Evolutionary conservation across 495 filamentous ascomycete species (phyloP).

Genomic region (Lasiosphaeria hispida): DNA sequence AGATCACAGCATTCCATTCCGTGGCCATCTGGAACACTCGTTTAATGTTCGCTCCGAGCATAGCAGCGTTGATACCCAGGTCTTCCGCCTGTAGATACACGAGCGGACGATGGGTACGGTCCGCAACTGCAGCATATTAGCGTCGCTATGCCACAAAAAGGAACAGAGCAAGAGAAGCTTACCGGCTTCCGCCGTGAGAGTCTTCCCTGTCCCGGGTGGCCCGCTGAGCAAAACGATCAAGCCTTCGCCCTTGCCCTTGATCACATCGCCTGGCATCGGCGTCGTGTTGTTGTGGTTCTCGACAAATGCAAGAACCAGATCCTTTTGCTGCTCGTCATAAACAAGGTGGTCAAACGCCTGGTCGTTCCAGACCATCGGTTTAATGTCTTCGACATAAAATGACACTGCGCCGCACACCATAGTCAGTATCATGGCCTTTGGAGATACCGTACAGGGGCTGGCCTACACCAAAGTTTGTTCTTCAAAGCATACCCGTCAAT

Average conservation of each 20-base stretch:
- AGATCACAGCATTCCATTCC: conserved; percentile 46
- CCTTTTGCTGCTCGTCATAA: conserved; percentile 28
- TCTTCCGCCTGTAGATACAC: conserved; percentile 50
- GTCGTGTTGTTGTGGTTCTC: conserved; percentile 19
- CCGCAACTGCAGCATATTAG: conserved; percentile 34
- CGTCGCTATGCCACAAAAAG: neutral
- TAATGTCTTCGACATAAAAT: conserved; percentile 27
- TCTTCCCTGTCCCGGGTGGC: conserved; percentile 54
- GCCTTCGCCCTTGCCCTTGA: conserved; percentile 12
- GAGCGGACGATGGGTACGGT: conserved; percentile 43
- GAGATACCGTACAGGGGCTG: too few relatives aligned
- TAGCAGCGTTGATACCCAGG: conserved; percentile 41
- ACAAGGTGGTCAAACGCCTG: conserved; percentile 29
- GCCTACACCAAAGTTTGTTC: neutral
- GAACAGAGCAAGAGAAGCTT: neutral
- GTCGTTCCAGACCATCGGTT: conserved; percentile 29
- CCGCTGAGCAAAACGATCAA: conserved; percentile 34
- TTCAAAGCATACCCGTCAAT: conserved; percentile 22
- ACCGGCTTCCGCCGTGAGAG: conserved; percentile 45
- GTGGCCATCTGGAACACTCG: conserved; percentile 45
- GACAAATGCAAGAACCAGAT: conserved; percentile 30
- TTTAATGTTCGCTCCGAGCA: conserved; percentile 44
- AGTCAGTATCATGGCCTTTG: neutral
- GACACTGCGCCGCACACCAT: conserved; percentile 5
- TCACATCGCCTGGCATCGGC: neutral